A percentile compares a stretch with the other conserved stretches of the same genome.
These are phyloP conservation scores for Pyrenophora seminiperda DNA, from an alignment of 2,329 filamentous ascomycete genomes.

Conservation along the genomic window DNA sequence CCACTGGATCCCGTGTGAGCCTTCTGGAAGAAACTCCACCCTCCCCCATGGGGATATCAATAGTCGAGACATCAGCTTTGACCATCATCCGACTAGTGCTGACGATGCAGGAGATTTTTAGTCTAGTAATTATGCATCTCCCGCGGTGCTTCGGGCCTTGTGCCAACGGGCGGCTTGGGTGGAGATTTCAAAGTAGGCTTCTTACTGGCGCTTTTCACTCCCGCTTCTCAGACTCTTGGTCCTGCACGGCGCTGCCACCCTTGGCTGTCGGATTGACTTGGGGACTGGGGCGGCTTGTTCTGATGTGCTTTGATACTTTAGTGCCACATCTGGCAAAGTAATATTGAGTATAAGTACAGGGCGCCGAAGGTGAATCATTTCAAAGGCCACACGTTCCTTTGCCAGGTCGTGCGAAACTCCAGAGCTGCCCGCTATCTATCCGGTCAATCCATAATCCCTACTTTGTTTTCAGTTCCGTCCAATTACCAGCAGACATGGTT, in stretches of 20 bases:
- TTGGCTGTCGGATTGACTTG: constrained; percentile 21
- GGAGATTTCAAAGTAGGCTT: constrained; percentile 14
- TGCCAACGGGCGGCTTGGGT: constrained; percentile 29
- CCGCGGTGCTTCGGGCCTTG: constrained; percentile 30
- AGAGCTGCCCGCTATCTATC: constrained; percentile 2
- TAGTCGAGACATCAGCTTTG: constrained; percentile 5
- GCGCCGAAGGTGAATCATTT: constrained; percentile 12
- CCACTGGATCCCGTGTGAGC: background rate
- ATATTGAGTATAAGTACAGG: constrained; percentile 27
- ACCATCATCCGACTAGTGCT: constrained; percentile 10
- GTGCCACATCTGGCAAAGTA: constrained; percentile 6
- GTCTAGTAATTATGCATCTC: constrained; percentile 19
- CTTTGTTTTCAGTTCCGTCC: background rate
- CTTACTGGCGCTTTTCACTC: constrained; percentile 23
- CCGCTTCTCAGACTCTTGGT: constrained; percentile 18
- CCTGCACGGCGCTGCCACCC: constrained; percentile 22
- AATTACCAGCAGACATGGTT: constrained; percentile 17
- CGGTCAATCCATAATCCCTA: background rate
- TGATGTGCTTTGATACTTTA: constrained; percentile 6
- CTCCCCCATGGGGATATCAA: constrained; percentile 14
- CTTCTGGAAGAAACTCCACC: constrained; percentile 16
- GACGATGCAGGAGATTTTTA: constrained; percentile 13
- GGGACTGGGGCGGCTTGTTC: constrained; percentile 5
- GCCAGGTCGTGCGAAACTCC: constrained; percentile 10
- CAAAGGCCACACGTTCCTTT: constrained; percentile 23